Evolutionary conservation across 495 filamentous ascomycete species (phyloP).

Genomic region (Podospora didyma): DNA sequence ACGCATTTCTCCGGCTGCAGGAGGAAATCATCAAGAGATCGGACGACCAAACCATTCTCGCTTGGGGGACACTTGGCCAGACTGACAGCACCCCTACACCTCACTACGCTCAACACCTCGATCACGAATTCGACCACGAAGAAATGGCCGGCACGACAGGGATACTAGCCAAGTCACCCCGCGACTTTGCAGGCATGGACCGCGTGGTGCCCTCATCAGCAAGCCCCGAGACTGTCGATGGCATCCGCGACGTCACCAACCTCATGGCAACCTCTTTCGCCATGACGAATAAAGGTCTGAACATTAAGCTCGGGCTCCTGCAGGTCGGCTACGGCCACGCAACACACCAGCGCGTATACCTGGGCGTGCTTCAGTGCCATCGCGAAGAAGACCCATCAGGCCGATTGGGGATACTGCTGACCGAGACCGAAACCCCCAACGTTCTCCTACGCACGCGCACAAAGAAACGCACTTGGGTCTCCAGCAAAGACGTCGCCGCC

Average conservation of each 20-base stretch:
- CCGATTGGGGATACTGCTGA: constrained; percentile 17
- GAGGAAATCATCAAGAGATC: constrained; percentile 27
- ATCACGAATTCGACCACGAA: constrained; percentile 13
- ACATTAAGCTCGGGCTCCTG: constrained; percentile 13
- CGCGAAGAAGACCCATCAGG: constrained; percentile 8
- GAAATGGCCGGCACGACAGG: constrained; percentile 7
- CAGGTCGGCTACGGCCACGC: constrained; percentile 1
- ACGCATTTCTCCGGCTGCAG: constrained; percentile 29
- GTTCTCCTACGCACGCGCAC: constrained; percentile 19
- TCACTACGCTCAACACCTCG: background rate
- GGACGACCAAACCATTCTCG: constrained; percentile 27
- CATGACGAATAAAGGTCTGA: constrained; percentile 26
- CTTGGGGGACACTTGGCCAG: constrained; percentile 19
- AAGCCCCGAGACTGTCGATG: background rate
- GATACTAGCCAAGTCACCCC: constrained; percentile 14
- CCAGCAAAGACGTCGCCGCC: constrained; percentile 2
- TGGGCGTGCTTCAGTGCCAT: constrained; percentile 20
- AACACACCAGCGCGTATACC: constrained; percentile 6
- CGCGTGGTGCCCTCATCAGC: constrained; percentile 7
- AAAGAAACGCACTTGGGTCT: constrained; percentile 8
- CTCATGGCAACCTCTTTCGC: constrained; percentile 7
- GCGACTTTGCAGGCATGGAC: constrained; percentile 15
- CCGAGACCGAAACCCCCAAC: constrained; percentile 14
- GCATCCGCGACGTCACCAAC: background rate
- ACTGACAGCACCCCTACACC: background rate